These are phyloP conservation scores for Cutaneotrichosporon spelunceum DNA, from an alignment of 1,284 basidiomycete genomes.

Conservation along the genomic window DNA sequence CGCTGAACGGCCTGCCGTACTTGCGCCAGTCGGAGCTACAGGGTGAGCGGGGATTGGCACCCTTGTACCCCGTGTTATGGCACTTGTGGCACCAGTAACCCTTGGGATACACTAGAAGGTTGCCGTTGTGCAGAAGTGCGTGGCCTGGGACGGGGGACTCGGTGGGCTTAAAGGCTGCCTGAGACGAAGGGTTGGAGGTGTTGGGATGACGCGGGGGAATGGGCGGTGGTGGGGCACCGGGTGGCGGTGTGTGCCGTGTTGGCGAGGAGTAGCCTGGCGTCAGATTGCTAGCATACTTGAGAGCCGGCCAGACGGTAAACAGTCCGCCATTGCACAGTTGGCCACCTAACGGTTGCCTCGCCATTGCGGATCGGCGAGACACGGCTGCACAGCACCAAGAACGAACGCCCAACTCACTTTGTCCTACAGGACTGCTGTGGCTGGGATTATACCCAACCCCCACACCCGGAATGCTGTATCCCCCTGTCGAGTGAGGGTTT, in stretches of 20 bases:
- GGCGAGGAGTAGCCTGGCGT: slow-evolving; percentile 7
- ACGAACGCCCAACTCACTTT: neutral
- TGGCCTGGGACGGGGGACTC: slow-evolving; percentile 44
- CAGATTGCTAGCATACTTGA: neutral
- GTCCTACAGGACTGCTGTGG: neutral
- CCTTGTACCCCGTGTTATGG: slow-evolving; percentile 50
- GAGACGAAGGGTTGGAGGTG: neutral
- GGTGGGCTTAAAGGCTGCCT: slow-evolving; percentile 33
- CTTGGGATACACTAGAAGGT: slow-evolving; percentile 48
- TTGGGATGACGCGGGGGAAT: slow-evolving; percentile 14
- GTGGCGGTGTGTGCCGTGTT: neutral
- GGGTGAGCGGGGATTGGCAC: slow-evolving; percentile 43
- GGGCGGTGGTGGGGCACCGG: slow-evolving; percentile 6
- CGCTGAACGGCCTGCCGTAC: slow-evolving; percentile 46
- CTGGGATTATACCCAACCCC: slow-evolving; percentile 38
- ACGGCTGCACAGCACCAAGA: neutral
- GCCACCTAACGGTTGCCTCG: no score
- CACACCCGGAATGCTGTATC: slow-evolving; percentile 34
- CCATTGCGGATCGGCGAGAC: neutral
- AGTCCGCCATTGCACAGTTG: no score
- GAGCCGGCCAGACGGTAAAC: no score
- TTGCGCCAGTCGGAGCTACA: slow-evolving; percentile 44
- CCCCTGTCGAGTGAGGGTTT: slow-evolving; percentile 22
- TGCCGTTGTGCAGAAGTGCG: slow-evolving; percentile 41
- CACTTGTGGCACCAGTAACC: slow-evolving; percentile 45